Conservation (phyloP, 2,329 filamentous ascomycete genomes). For the Cryphonectria nitschkei region DNA sequence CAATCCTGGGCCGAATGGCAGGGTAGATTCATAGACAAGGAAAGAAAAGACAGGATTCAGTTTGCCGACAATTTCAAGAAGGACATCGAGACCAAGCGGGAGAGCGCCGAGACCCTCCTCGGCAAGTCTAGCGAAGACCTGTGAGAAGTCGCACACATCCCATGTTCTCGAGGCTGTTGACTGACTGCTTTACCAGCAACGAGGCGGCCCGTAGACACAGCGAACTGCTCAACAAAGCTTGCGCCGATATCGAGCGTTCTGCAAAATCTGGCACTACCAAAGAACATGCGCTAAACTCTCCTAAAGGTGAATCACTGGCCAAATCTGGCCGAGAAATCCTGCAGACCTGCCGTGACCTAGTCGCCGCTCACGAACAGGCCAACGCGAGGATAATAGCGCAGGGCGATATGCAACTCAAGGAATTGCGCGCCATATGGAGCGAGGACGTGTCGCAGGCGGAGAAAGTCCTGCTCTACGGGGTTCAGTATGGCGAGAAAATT, state of each 20-base stretch:
- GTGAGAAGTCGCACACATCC: conserved; percentile 32
- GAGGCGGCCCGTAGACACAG: conserved; percentile 19
- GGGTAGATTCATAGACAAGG: conserved; percentile 31
- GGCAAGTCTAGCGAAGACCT: conserved; percentile 35
- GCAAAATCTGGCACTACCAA: not conserved
- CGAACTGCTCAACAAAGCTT: conserved; percentile 16
- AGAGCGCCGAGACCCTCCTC: conserved; percentile 32
- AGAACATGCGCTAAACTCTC: not conserved
- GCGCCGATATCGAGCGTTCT: not conserved
- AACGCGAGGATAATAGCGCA: conserved; percentile 34
- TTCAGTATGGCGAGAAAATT: conserved; percentile 36
- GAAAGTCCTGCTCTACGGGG: conserved; percentile 39
- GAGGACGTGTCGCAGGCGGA: conserved; percentile 40
- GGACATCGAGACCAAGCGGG: conserved; percentile 20
- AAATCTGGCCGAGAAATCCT: conserved; percentile 32
- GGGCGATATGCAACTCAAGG: conserved; percentile 29
- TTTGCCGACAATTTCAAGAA: conserved; percentile 30
- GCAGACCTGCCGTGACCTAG: conserved; percentile 34
- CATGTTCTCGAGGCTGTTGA: not conserved
- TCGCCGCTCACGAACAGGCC: conserved; percentile 37
- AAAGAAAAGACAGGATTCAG: conserved; percentile 30
- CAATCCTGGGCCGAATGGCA: conserved; percentile 26
- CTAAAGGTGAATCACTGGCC: conserved; percentile 33
- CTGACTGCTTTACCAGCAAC: conserved; percentile 7
- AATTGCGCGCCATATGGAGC: conserved; percentile 38